These are phyloP conservation scores for Endoconidiophora polonica DNA, from an alignment of 2,329 filamentous ascomycete species.

Conservation along the genomic window DNA sequence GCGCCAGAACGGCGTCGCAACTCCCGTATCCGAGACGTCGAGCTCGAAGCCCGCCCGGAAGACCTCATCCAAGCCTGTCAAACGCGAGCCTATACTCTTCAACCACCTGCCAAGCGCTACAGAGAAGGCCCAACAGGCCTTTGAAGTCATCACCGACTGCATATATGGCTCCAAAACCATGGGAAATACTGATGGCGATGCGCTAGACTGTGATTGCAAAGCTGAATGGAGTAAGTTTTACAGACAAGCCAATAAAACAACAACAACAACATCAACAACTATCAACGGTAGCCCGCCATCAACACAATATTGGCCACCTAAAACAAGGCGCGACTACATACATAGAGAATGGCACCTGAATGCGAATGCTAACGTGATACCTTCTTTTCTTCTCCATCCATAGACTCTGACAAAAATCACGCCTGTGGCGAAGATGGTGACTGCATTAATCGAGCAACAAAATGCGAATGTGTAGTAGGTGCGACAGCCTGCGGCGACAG, in stretches of 20 bases:
- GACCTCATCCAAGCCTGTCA: conserved; percentile 50
- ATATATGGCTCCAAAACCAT: conserved; percentile 84
- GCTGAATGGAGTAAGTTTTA: conserved; percentile 78
- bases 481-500: conserved; percentile 66
- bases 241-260: not conserved
- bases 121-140: conserved; percentile 54
- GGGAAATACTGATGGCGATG: conserved; percentile 76
- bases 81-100: conserved; percentile 50
- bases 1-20: conserved; percentile 30
- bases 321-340: too few relatives aligned
- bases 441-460: conserved; percentile 95
- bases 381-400: not conserved
- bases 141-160: conserved; percentile 69
- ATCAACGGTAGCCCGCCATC: too few relatives aligned
- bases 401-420: conserved; percentile 41
- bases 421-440: conserved; percentile 93
- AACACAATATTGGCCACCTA: too few relatives aligned
- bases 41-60: conserved; percentile 54
- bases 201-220: conserved; percentile 84
- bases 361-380: too few relatives aligned
- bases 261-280: too few relatives aligned
- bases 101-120: conserved; percentile 63
- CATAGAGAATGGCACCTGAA: not conserved
- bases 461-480: conserved; percentile 78
- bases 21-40: conserved; percentile 29